Conservation (phyloP, 148 eudicot species). For the Fagopyrum esculentum region DNA sequence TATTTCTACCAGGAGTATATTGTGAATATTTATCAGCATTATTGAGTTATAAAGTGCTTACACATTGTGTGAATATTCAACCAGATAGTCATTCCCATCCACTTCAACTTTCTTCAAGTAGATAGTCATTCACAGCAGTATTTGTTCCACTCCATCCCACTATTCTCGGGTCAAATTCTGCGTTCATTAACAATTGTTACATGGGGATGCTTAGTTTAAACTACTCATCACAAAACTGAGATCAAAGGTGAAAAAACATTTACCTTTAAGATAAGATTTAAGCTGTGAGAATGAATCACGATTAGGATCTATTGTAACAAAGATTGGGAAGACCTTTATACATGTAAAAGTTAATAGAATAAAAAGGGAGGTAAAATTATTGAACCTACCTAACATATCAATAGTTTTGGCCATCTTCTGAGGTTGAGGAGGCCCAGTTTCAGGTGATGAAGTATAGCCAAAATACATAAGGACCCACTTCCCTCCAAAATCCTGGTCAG, state of each 20-base stretch:
- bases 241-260: neutral
- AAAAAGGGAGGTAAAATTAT: neutral
- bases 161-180: constrained; percentile 81
- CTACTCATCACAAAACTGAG: neutral
- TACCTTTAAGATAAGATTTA: constrained; percentile 76
- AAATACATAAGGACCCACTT: constrained; percentile 87
- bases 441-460: constrained; percentile 96
- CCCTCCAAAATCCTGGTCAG: constrained; percentile 57
- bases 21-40: neutral
- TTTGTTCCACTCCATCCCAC: constrained; percentile 84
- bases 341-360: neutral
- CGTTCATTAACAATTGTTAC: constrained; percentile 18
- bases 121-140: constrained; percentile 45
- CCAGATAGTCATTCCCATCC: constrained; percentile 77
- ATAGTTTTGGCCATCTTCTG: constrained; percentile 70
- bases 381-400: constrained; percentile 70
- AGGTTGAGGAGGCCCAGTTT: constrained; percentile 74
- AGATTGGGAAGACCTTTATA: constrained; percentile 53
- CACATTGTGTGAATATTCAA: constrained; percentile 77
- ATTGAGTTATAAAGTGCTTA: constrained; percentile 20
- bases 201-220: neutral
- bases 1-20: neutral
- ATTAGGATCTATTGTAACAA: constrained; percentile 85
- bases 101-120: constrained; percentile 79
- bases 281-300: constrained; percentile 80